Evolutionary conservation across 495 filamentous ascomycete species (phyloP), one percentile per base, ranked within the genome.

Genomic region (Amphirosellinia nigrospora): DNA sequence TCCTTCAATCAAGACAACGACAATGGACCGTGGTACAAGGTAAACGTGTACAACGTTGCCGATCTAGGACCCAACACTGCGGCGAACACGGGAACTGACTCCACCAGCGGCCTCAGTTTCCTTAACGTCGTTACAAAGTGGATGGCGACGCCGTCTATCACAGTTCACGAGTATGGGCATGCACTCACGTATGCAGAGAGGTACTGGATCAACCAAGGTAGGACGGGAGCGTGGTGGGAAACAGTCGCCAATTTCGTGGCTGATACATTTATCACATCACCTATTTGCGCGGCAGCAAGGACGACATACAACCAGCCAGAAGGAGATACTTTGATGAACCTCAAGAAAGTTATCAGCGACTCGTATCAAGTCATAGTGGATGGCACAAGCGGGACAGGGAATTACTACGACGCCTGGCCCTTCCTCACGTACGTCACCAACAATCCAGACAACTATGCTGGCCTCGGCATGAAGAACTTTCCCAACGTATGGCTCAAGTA

Each of bases 221-320:
- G 80, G 1, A 84, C 82, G 0, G 82, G 82, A 2, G 82, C 82
- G 0, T 83, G 82, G 82, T 84, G 82, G 82, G 82, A 84, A 64
- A 79, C 82, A 5, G 69, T 82, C 3, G 82, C 82, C 1, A 79
- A 84, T 46, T 84, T 81, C 62, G 80, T 84, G 23, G 82, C 82
- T 13, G 82, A 84, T 62, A 80, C 77, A 2, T 84, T 82, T 69
- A 72, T 83, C 65, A 82, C 82, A 0, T 80, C 79, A 0, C 70
- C 79, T 1, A 60, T 72, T 23, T 84, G 82, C 61, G 78, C 73
- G 0, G 56, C 36, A 0, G 78, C 81, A 0, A 74, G 81, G 43
- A 34, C 73, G 1, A 69, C 69, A 32, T 79, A 74, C 55, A 72
- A 66, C 23, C 79, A 81, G 39, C 36, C 77, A 0, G 73, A 73